Percentiles rank a stretch among this genome's conserved stretches.
phyloP scores from a whole-genome alignment of 352 stramenopile species.

The Globisporangium sylvaticum region DNA sequence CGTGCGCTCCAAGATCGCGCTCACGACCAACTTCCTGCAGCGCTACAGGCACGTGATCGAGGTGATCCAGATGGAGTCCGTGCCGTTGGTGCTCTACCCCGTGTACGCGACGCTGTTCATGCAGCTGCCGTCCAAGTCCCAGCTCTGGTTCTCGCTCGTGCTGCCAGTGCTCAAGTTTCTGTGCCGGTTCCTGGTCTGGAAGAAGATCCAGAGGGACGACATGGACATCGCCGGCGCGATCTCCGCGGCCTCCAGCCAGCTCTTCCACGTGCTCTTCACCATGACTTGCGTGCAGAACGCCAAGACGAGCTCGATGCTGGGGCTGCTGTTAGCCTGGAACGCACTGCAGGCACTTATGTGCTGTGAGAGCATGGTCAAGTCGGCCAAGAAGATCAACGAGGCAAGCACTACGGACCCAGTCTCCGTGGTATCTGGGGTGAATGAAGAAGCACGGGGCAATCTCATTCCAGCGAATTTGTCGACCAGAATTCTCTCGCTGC shows the following conservation, averaged over 20 bases:
- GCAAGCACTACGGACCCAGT: no score
- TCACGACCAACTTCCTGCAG: not conserved
- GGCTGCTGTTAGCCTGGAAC: not conserved
- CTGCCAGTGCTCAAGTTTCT: not conserved
- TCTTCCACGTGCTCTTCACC: not conserved
- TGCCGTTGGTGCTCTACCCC: not conserved
- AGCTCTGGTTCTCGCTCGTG: not conserved
- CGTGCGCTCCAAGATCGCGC: not conserved
- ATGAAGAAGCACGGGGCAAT: no score
- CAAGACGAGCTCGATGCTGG: not conserved
- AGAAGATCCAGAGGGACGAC: not conserved
- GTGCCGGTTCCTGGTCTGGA: not conserved
- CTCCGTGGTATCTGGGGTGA: no score
- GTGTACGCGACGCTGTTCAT: not conserved
- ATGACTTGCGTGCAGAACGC: constrained; percentile 2
- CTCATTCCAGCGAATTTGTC: not conserved
- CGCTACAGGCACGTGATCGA: not conserved
- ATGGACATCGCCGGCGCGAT: not conserved
- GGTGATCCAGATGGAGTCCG: not conserved
- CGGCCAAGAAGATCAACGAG: not conserved
- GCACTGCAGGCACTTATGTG: not conserved
- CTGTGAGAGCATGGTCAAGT: not conserved
- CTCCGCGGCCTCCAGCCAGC: not conserved
- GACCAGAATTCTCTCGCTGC: not conserved
- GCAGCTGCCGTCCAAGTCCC: not conserved